A percentile compares a stretch with the other conserved stretches of the same genome.
Conservation (phyloP, 805 yeast species). For the Candida tibetensis region DNA sequence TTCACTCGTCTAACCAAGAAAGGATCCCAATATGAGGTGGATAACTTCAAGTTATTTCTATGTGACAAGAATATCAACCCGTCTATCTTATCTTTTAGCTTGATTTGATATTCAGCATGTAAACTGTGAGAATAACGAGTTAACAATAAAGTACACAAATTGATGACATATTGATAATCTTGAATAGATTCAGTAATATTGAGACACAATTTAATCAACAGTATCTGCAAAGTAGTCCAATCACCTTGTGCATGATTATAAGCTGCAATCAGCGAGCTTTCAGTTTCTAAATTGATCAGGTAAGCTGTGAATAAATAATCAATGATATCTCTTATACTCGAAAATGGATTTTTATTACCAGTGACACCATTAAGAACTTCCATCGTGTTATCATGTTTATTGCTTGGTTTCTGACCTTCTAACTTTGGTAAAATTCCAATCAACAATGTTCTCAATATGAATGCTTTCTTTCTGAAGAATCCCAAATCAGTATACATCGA, state of each 20-base stretch:
- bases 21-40: slow-evolving; percentile 69
- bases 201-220: slow-evolving; percentile 50
- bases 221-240: slow-evolving; percentile 60
- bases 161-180: slow-evolving; percentile 38
- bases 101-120: slow-evolving; percentile 55
- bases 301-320: slow-evolving; percentile 51
- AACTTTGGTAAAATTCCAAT: slow-evolving; percentile 47
- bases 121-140: slow-evolving; percentile 55
- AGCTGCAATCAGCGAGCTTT: slow-evolving; percentile 21
- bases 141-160: slow-evolving; percentile 53
- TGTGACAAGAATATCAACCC: slow-evolving; percentile 17
- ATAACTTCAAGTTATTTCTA: slow-evolving; percentile 23
- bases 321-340: slow-evolving; percentile 40
- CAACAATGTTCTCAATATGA: slow-evolving; percentile 65
- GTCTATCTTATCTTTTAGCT: slow-evolving; percentile 33
- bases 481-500: slow-evolving; percentile 60
- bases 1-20: slow-evolving; percentile 53
- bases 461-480: slow-evolving; percentile 63
- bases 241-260: slow-evolving; percentile 19
- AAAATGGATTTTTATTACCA: slow-evolving; percentile 8
- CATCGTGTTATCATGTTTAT: slow-evolving; percentile 1
- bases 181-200: slow-evolving; percentile 51
- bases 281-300: slow-evolving; percentile 45
- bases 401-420: slow-evolving; percentile 9
- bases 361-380: slow-evolving; percentile 3